Evolutionary conservation across 2,329 filamentous ascomycete species (phyloP).

Genomic region (Bipolaris cookei): DNA sequence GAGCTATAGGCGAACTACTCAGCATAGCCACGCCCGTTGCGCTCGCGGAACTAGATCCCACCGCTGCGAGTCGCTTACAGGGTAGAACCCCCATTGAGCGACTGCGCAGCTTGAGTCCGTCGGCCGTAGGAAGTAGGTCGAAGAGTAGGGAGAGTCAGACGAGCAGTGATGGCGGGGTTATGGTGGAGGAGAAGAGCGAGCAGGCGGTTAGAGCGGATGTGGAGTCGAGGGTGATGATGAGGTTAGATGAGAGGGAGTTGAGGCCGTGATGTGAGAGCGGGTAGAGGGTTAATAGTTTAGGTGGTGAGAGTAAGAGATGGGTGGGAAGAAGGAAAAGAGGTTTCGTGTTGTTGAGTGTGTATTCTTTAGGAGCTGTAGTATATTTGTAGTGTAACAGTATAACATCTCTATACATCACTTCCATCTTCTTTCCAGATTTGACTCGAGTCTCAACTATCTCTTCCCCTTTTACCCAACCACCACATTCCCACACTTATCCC

Average conservation of each 20-base stretch:
- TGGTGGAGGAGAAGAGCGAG: conserved; percentile 50
- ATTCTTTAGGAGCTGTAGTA: too few species aligned
- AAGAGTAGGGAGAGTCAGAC: conserved; percentile 24
- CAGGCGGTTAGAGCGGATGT: background rate
- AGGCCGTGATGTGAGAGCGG: background rate
- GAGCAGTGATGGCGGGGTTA: conserved; percentile 44
- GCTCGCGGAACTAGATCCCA: conserved; percentile 48
- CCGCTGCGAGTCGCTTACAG: conserved; percentile 38
- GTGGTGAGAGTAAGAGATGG: too few species aligned
- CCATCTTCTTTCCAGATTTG: too few species aligned
- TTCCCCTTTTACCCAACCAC: too few species aligned
- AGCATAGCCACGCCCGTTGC: conserved; percentile 45
- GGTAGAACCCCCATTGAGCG: conserved; percentile 25
- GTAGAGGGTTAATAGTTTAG: too few species aligned
- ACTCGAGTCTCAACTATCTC: too few species aligned
- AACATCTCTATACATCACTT: too few species aligned
- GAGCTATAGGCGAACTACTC: conserved; percentile 45
- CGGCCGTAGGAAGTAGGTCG: conserved; percentile 1
- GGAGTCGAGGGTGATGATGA: background rate
- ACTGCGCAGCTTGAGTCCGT: conserved; percentile 44
- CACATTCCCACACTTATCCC: too few species aligned
- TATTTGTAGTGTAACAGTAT: too few species aligned
- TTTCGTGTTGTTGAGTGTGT: too few species aligned
- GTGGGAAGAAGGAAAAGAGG: too few species aligned
- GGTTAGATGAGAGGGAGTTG: background rate